Conservation (phyloP, 2,329 filamentous ascomycete genomes). For the Pyrenophora teres region DNA sequence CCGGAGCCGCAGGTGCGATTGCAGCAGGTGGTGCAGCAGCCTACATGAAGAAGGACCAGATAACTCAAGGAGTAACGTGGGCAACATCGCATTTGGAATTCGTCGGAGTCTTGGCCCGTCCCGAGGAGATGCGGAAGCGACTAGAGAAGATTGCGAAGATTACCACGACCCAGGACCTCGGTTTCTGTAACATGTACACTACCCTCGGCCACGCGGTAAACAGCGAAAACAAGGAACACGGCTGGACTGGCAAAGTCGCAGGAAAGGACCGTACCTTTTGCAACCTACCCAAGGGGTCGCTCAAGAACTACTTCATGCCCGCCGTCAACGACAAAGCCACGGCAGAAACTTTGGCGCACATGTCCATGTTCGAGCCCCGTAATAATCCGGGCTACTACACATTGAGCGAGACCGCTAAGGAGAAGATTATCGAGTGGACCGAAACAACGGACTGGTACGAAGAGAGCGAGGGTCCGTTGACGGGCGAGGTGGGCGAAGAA, state of each 20-base stretch:
- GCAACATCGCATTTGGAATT: conserved; percentile 91
- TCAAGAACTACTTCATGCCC: conserved; percentile 42
- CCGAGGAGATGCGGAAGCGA: conserved; percentile 77
- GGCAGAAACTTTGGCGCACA: conserved; percentile 83
- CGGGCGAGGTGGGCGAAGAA: conserved; percentile 37
- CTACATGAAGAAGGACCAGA: conserved; percentile 81
- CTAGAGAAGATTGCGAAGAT: conserved; percentile 70
- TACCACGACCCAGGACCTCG: conserved; percentile 68
- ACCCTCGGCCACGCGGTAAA: conserved; percentile 72
- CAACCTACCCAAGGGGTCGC: conserved; percentile 56
- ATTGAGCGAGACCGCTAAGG: conserved; percentile 68
- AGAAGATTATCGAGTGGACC: conserved; percentile 68
- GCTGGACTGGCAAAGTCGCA: conserved; percentile 61
- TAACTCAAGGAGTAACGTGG: conserved; percentile 78
- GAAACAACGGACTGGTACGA: conserved; percentile 69
- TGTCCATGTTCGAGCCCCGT: conserved; percentile 73
- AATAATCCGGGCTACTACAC: conserved; percentile 74
- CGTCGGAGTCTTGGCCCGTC: conserved; percentile 84
- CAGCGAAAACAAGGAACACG: conserved; percentile 45
- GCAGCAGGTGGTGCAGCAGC: conserved; percentile 83
- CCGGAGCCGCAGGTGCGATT: conserved; percentile 78
- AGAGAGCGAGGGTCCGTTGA: conserved; percentile 41
- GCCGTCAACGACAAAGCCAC: conserved; percentile 74
- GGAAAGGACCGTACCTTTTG: conserved; percentile 85
- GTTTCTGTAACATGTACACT: conserved; percentile 87